phyloP scores from a whole-genome alignment of 83 land plant species.

The Picea abies region DNA sequence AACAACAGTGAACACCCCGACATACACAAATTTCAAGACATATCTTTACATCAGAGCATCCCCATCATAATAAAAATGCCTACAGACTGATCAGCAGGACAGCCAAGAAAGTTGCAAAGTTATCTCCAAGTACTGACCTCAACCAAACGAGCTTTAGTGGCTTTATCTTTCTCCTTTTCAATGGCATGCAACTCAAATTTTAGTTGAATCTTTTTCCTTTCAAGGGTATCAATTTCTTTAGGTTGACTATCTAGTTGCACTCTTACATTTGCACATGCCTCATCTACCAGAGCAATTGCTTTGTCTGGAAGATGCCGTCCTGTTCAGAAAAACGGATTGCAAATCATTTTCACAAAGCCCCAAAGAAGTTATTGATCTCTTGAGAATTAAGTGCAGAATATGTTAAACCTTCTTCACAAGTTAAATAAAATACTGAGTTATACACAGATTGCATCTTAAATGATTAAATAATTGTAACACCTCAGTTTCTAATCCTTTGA shows the following conservation, averaged over 20 bases:
- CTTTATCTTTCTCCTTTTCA: conserved; percentile 98
- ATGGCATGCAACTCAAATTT: conserved; percentile 93
- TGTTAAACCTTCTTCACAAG: too few species aligned
- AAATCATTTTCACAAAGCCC: background rate
- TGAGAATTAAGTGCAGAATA: too few species aligned
- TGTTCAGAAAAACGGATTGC: conserved; percentile 10
- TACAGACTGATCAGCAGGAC: too few species aligned
- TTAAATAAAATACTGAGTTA: background rate
- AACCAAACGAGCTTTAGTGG: conserved; percentile 85
- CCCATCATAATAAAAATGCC: too few species aligned
- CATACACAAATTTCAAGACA: too few species aligned
- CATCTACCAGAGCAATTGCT: conserved; percentile 89
- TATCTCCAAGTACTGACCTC: conserved; percentile 44
- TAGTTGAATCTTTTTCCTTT: conserved; percentile 81
- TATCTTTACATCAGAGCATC: too few species aligned
- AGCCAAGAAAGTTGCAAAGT: too few species aligned
- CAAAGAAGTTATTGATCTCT: background rate
- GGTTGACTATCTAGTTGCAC: conserved; percentile 92
- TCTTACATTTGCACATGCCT: conserved; percentile 90
- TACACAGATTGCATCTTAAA: background rate
- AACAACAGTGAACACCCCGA: too few species aligned
- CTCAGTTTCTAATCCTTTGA: too few species aligned
- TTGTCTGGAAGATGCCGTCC: conserved; percentile 85
- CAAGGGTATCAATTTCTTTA: conserved; percentile 85
- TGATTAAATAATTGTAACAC: too few species aligned